Percentiles rank a stretch among this genome's conserved stretches.
Conservation (phyloP, 192 early-diverging fungal species). For the Endogone sp. region DNA sequence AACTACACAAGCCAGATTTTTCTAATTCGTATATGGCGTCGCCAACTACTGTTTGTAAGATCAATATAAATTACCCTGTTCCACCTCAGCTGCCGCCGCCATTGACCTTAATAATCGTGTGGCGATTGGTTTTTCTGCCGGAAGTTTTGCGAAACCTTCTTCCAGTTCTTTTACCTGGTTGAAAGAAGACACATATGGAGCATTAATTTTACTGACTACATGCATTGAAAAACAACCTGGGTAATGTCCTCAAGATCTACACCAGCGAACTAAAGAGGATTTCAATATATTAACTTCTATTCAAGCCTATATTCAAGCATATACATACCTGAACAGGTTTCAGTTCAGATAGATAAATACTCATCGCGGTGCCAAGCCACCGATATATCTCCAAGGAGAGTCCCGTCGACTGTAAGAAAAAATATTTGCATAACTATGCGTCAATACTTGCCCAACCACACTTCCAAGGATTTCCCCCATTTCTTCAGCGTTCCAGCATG, state of each 20-base stretch:
- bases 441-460: too few species aligned
- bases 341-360: conserved; percentile 73
- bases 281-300: neutral
- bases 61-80: neutral
- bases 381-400: conserved; percentile 87
- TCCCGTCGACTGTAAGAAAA: conserved; percentile 50
- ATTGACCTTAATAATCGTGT: conserved; percentile 76
- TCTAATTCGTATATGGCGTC: too few species aligned
- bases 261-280: too few species aligned
- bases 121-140: conserved; percentile 57
- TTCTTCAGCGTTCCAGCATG: conserved; percentile 2
- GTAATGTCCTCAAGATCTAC: too few species aligned
- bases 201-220: neutral
- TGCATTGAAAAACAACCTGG: too few species aligned
- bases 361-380: conserved; percentile 86
- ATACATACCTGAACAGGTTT: conserved; percentile 81
- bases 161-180: conserved; percentile 76
- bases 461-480: too few species aligned
- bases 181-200: conserved; percentile 5
- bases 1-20: too few species aligned
- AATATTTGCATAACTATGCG: too few species aligned
- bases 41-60: too few species aligned
- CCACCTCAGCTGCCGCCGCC: conserved; percentile 42
- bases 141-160: conserved; percentile 72
- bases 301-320: neutral